phyloP scores from a whole-genome alignment of 2,329 filamentous ascomycete species.

The Fusarium duplospermum region DNA sequence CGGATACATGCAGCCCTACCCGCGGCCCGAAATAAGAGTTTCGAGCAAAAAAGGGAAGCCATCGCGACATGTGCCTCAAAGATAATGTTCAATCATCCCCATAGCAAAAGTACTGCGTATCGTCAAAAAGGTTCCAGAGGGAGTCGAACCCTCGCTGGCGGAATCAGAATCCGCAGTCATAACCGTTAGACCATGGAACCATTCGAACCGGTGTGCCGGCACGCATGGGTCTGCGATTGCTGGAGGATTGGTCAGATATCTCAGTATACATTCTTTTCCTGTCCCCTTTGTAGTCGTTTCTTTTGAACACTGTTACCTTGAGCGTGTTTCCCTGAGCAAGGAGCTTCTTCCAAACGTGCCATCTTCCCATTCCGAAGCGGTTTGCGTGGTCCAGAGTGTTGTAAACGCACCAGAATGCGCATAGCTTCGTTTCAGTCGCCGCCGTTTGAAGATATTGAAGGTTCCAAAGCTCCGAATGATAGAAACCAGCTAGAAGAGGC shows the following conservation, averaged over 20 bases:
- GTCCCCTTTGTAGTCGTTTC: accelerated
- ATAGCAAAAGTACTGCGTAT: background rate
- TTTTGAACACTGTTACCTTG: too few species aligned
- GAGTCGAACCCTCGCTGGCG: constrained; percentile 46
- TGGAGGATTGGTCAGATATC: background rate
- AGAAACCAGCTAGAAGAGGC: background rate
- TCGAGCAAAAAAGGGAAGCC: background rate
- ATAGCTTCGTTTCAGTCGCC: background rate
- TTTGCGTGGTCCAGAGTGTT: background rate
- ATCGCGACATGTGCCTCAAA: background rate
- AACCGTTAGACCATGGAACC: constrained; percentile 40
- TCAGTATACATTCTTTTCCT: background rate
- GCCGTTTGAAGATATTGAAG: background rate
- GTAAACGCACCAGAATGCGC: too few species aligned
- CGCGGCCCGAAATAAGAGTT: background rate
- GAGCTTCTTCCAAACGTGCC: background rate
- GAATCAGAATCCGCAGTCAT: constrained; percentile 46
- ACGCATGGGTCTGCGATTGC: background rate
- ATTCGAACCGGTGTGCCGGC: background rate
- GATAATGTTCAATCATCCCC: background rate
- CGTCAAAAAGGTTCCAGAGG: constrained; percentile 37
- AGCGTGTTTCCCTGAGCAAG: background rate
- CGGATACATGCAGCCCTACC: constrained; percentile 1
- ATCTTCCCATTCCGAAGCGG: background rate
- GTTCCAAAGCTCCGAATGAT: background rate